phyloP scores from a whole-genome alignment of 2,329 filamentous ascomycete genomes.

The Fusarium nurragi region DNA sequence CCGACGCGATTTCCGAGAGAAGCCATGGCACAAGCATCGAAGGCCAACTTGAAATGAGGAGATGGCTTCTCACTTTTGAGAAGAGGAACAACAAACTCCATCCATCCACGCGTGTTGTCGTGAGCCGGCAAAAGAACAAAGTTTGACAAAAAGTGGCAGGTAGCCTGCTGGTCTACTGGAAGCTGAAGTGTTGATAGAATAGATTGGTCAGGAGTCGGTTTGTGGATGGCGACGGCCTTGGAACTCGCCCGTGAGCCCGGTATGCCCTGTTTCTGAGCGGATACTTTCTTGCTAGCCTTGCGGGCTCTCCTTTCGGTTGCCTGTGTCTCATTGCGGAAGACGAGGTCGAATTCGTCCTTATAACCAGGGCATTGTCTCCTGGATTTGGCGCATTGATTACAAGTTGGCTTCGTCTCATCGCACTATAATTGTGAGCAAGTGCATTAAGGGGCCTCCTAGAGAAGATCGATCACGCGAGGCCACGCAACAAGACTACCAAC shows the following conservation, averaged over 20 bases:
- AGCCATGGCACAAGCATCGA: constrained; percentile 68
- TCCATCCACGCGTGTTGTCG: constrained; percentile 62
- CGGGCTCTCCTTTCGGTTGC: constrained; percentile 71
- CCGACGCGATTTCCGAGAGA: constrained; percentile 63
- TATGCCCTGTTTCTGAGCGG: constrained; percentile 50
- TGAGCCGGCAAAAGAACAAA: constrained; percentile 65
- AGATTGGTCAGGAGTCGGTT: constrained; percentile 38
- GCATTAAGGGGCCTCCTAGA: background rate
- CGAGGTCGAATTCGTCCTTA: constrained; percentile 75
- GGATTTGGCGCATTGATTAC: constrained; percentile 72
- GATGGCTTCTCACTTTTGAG: constrained; percentile 56
- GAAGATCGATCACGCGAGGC: background rate
- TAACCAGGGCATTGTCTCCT: constrained; percentile 72
- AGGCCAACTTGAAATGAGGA: constrained; percentile 64
- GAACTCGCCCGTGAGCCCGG: constrained; percentile 13
- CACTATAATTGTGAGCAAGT: constrained; percentile 57
- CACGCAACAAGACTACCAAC: constrained; percentile 30
- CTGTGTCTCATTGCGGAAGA: constrained; percentile 77
- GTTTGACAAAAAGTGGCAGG: constrained; percentile 69
- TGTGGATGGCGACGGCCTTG: constrained; percentile 26
- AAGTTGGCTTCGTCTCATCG: constrained; percentile 73
- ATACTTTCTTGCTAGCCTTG: constrained; percentile 62
- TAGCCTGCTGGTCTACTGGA: constrained; percentile 64
- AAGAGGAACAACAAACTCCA: constrained; percentile 68
- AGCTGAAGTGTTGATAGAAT: constrained; percentile 52